A percentile compares a stretch with the other conserved stretches of the same genome.
Evolutionary conservation across 768 basidiomycete species (phyloP).

Genomic region (Termitomyces sp.): DNA sequence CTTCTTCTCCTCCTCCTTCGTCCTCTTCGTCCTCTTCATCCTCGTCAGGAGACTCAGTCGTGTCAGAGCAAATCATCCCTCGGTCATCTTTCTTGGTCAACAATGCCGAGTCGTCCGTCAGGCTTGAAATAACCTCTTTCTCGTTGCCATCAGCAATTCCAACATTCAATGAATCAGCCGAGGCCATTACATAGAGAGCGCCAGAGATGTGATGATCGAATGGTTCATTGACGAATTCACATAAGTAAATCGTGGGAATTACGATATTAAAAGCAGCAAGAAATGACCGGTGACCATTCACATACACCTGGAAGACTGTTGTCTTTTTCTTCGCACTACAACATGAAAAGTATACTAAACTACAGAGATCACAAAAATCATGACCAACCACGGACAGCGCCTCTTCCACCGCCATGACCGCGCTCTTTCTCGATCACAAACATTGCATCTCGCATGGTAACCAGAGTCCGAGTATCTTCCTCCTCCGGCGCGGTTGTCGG

Average conservation of each 20-base stretch:
- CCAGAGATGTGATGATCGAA: background rate
- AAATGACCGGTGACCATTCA: too few species aligned
- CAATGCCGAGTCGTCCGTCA: background rate
- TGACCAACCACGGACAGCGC: slow-evolving; percentile 69
- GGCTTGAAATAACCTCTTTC: background rate
- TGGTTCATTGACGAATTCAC: background rate
- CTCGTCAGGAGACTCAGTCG: slow-evolving; percentile 22
- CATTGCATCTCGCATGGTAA: slow-evolving; percentile 80
- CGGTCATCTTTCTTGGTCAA: background rate
- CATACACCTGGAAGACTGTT: background rate
- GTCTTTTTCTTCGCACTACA: too few species aligned
- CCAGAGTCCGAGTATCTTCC: slow-evolving; percentile 53
- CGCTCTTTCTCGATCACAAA: slow-evolving; percentile 83
- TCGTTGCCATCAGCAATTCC: background rate
- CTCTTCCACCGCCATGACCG: slow-evolving; percentile 80
- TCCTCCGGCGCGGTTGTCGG: slow-evolving; percentile 33
- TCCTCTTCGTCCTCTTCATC: slow-evolving; percentile 22
- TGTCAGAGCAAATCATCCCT: slow-evolving; percentile 6
- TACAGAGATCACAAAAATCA: background rate
- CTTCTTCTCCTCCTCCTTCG: slow-evolving; percentile 24
- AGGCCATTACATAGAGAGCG: slow-evolving; percentile 16
- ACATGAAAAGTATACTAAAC: background rate
- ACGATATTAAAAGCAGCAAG: background rate
- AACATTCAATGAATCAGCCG: slow-evolving; percentile 1
- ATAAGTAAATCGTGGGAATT: slow-evolving; percentile 1